Conservation (phyloP, 306 rosid species). For the Sphenostylis stenocarpa region DNA sequence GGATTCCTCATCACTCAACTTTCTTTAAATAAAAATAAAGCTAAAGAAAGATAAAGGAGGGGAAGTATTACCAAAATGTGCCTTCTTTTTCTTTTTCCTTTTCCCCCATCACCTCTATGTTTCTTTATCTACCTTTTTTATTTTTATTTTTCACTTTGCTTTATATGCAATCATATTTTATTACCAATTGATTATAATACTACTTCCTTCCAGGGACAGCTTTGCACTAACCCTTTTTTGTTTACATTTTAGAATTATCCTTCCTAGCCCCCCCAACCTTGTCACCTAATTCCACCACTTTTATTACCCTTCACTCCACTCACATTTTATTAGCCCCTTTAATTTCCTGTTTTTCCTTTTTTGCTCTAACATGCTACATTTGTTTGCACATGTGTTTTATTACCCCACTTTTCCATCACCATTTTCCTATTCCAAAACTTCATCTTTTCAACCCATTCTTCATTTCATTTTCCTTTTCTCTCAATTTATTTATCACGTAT, state of each 20-base stretch:
- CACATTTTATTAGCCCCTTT: slow-evolving; percentile 27
- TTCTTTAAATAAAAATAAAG: slow-evolving; percentile 45
- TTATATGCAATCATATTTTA: slow-evolving; percentile 44
- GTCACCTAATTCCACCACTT: slow-evolving; percentile 50
- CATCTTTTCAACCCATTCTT: not conserved
- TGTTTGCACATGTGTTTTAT: slow-evolving; percentile 26
- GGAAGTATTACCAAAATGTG: slow-evolving; percentile 42
- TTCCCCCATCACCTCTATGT: slow-evolving; percentile 35
- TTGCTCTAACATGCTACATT: slow-evolving; percentile 41
- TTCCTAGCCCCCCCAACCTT: not conserved
- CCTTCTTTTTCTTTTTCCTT: slow-evolving; percentile 46
- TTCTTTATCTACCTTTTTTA: slow-evolving; percentile 10
- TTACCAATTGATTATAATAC: slow-evolving; percentile 37
- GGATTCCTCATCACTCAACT: slow-evolving; percentile 77
- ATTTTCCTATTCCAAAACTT: not conserved
- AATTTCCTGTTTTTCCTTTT: slow-evolving; percentile 32
- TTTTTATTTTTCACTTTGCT: not conserved
- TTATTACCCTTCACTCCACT: slow-evolving; percentile 35
- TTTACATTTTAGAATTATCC: slow-evolving; percentile 45
- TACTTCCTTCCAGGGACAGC: slow-evolving; percentile 36
- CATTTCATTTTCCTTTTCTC: not conserved
- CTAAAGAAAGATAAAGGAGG: slow-evolving; percentile 39
- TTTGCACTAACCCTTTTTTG: slow-evolving; percentile 50
- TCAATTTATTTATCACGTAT: not conserved
- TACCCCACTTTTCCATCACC: not conserved